phyloP scores from a whole-genome alignment of 257 asterid species.

The Nicotiana noctiflora region DNA sequence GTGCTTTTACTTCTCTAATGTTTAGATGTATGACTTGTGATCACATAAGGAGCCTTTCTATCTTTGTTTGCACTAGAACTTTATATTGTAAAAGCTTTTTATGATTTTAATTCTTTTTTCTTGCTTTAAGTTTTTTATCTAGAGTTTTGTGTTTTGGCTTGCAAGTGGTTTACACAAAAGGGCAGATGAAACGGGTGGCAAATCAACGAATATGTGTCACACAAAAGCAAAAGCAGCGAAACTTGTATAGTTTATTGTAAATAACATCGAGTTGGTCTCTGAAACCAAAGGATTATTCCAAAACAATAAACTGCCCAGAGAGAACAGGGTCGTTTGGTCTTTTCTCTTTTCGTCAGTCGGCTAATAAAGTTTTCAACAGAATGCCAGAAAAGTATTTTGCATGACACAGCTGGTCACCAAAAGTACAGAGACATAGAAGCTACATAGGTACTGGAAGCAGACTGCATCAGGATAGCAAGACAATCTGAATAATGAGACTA shows the following conservation, averaged over 20 bases:
- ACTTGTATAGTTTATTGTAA: background rate
- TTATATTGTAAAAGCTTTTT: background rate
- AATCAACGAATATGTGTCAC: background rate
- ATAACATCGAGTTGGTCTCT: background rate
- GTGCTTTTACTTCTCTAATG: background rate
- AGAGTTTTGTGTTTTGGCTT: background rate
- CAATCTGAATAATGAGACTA: background rate
- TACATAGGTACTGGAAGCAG: background rate
- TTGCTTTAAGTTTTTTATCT: background rate
- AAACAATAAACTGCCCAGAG: background rate
- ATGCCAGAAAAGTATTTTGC: background rate
- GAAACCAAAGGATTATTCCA: background rate
- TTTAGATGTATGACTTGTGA: background rate
- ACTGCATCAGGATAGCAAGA: background rate
- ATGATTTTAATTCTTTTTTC: background rate
- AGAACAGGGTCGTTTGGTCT: background rate
- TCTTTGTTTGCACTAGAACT: background rate
- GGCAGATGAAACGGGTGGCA: background rate
- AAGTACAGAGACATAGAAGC: background rate
- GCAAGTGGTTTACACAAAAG: background rate
- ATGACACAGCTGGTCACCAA: background rate
- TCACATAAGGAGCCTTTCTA: background rate
- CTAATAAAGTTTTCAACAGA: background rate
- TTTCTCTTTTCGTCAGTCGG: background rate
- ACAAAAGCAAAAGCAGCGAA: background rate